These are phyloP conservation scores for Pythium insidiosum DNA, from an alignment of 352 stramenopile genomes.

Conservation along the genomic window DNA sequence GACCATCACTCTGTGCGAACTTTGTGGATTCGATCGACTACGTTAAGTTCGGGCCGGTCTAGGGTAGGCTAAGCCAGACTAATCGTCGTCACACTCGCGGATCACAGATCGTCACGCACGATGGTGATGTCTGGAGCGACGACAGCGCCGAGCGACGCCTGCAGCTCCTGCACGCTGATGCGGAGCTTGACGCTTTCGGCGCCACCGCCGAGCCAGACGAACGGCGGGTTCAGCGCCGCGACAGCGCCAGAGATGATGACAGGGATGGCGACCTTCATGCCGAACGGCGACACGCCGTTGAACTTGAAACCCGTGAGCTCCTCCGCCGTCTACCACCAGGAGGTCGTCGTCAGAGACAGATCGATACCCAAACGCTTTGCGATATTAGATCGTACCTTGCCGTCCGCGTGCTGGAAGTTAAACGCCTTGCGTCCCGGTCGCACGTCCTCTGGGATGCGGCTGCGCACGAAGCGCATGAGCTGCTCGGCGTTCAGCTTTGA, in stretches of 20 bases:
- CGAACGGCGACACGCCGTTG: conserved; percentile 80
- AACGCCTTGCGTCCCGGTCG: conserved; percentile 72
- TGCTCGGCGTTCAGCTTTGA: conserved; percentile 74
- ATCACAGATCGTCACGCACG: conserved; percentile 20
- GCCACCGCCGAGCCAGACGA: conserved; percentile 77
- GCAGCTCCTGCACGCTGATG: conserved; percentile 57
- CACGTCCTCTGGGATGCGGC: conserved; percentile 35
- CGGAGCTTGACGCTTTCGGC: conserved; percentile 73
- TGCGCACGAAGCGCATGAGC: conserved; percentile 74
- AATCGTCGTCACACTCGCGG: too few species aligned
- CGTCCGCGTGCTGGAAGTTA: conserved; percentile 82
- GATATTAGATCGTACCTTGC: conserved; percentile 22
- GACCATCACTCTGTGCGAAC: too few species aligned
- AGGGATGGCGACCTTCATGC: conserved; percentile 62
- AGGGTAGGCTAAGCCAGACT: too few species aligned
- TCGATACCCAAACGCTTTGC: too few species aligned
- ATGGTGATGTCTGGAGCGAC: conserved; percentile 56
- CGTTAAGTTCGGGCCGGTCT: too few species aligned
- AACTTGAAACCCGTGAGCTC: conserved; percentile 79
- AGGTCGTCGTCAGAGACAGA: too few species aligned
- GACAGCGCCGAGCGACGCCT: conserved; percentile 36
- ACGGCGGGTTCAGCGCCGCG: conserved; percentile 35
- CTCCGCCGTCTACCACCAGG: conserved; percentile 32
- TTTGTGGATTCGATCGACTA: too few species aligned
- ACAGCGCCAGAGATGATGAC: conserved; percentile 63